Conservation (phyloP, 768 basidiomycete species). For the Harrya chromipes region DNA sequence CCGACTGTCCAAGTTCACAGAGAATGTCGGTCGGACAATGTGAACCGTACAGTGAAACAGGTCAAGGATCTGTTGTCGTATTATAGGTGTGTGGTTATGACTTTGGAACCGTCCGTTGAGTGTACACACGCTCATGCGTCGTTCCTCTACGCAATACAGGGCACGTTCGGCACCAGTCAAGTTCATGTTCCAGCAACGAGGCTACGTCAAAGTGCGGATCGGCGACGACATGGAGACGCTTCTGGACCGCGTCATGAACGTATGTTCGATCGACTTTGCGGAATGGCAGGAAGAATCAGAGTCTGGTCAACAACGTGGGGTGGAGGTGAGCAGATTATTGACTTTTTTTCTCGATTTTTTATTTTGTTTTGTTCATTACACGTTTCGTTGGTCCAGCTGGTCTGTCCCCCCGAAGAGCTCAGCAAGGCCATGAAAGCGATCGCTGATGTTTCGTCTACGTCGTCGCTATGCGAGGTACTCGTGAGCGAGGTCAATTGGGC, state of each 20-base stretch:
- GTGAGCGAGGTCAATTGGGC: slow-evolving; percentile 53
- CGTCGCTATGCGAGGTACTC: slow-evolving; percentile 38
- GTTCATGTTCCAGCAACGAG: slow-evolving; percentile 60
- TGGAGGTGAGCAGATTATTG: slow-evolving; percentile 30
- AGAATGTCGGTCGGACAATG: slow-evolving; percentile 63
- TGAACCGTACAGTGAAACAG: slow-evolving; percentile 56
- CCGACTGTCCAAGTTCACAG: slow-evolving; percentile 33
- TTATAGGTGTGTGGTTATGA: slow-evolving; percentile 40
- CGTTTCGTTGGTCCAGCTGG: slow-evolving; percentile 34
- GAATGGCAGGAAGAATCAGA: slow-evolving; percentile 35
- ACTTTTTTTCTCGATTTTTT: neutral
- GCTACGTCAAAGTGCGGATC: slow-evolving; percentile 46
- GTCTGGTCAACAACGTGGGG: slow-evolving; percentile 26
- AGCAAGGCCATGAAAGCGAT: slow-evolving; percentile 38
- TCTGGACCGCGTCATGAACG: slow-evolving; percentile 39
- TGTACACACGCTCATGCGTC: too few relatives aligned
- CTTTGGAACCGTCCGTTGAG: too few relatives aligned
- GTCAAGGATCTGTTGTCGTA: slow-evolving; percentile 50
- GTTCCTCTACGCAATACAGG: slow-evolving; percentile 28
- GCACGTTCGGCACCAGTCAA: slow-evolving; percentile 61
- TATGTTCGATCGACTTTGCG: slow-evolving; percentile 47
- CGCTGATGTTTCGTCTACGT: slow-evolving; percentile 18
- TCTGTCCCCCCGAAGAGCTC: slow-evolving; percentile 41
- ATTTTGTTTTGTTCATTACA: neutral
- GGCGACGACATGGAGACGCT: slow-evolving; percentile 34